A percentile compares a stretch with the other conserved stretches of the same genome.
Conservation (phyloP, 2,329 filamentous ascomycete genomes). For the Leptographium wingfieldii region DNA sequence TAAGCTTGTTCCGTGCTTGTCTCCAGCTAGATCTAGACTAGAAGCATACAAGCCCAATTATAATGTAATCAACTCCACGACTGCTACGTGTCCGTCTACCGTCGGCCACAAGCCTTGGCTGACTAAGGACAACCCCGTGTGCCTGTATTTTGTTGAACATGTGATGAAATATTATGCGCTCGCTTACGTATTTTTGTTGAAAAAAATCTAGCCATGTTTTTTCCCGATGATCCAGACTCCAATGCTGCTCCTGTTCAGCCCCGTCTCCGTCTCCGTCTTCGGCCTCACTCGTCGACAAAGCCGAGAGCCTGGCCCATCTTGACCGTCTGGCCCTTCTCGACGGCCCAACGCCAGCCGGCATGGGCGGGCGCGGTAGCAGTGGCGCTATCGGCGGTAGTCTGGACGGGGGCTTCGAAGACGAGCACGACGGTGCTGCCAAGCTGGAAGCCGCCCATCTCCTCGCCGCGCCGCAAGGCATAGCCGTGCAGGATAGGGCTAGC, state of each 20-base stretch:
- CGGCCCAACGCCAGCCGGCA: slow-evolving; percentile 71
- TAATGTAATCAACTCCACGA: background rate
- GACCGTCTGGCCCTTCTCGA: slow-evolving; percentile 77
- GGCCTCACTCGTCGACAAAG: slow-evolving; percentile 41
- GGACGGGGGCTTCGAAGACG: slow-evolving; percentile 81
- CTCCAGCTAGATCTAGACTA: background rate
- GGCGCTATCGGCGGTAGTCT: slow-evolving; percentile 23
- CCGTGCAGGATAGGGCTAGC: slow-evolving; percentile 70
- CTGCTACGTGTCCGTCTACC: too few relatives aligned
- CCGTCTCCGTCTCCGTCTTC: background rate
- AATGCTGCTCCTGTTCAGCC: background rate
- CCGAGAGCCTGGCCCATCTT: slow-evolving; percentile 84
- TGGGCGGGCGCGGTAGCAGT: slow-evolving; percentile 31
- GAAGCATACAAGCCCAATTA: background rate
- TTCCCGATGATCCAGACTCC: background rate
- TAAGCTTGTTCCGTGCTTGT: background rate
- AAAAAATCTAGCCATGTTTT: background rate
- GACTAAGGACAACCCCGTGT: too few relatives aligned
- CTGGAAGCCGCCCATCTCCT: slow-evolving; percentile 98
- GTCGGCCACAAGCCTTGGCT: background rate
- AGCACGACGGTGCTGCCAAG: slow-evolving; percentile 89
- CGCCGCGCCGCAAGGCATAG: slow-evolving; percentile 71
- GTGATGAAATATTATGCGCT: background rate
- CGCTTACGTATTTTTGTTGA: background rate
- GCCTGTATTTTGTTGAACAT: background rate